phyloP scores from a whole-genome alignment of 306 rosid species.

The Canavalia ensiformis region DNA sequence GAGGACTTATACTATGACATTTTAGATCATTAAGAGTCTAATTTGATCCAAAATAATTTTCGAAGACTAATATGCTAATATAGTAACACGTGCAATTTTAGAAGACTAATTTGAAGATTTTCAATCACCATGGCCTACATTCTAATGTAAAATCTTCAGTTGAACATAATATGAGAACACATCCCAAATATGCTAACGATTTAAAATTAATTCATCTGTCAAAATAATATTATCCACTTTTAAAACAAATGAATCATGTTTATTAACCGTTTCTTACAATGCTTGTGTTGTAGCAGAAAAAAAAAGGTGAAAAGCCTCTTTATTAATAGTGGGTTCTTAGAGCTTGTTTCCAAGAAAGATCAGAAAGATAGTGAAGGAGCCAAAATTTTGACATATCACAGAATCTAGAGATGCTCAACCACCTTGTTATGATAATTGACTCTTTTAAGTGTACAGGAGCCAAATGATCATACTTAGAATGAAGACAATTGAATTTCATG shows the following conservation, averaged over 20 bases:
- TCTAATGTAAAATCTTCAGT: too few relatives aligned
- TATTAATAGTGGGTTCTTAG: conserved; percentile 58
- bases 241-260: background rate
- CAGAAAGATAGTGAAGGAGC: conserved; percentile 64
- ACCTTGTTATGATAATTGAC: conserved; percentile 46
- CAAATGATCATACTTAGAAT: conserved; percentile 28
- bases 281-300: conserved; percentile 54
- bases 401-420: conserved; percentile 61
- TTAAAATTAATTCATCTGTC: too few relatives aligned
- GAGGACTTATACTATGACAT: background rate
- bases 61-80: background rate
- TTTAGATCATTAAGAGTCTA: background rate
- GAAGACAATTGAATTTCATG: conserved; percentile 35
- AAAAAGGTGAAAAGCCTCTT: conserved; percentile 64
- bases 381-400: conserved; percentile 58
- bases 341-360: conserved; percentile 52
- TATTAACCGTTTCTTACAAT: conserved; percentile 25
- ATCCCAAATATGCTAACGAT: too few relatives aligned
- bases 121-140: too few relatives aligned
- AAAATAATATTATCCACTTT: too few relatives aligned
- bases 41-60: background rate
- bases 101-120: background rate
- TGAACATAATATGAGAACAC: too few relatives aligned
- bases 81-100: background rate
- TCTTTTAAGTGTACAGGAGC: background rate